Base-by-base conservation (phyloP, 495 filamentous ascomycete genomes). In the Penicillium daleae region DNA sequence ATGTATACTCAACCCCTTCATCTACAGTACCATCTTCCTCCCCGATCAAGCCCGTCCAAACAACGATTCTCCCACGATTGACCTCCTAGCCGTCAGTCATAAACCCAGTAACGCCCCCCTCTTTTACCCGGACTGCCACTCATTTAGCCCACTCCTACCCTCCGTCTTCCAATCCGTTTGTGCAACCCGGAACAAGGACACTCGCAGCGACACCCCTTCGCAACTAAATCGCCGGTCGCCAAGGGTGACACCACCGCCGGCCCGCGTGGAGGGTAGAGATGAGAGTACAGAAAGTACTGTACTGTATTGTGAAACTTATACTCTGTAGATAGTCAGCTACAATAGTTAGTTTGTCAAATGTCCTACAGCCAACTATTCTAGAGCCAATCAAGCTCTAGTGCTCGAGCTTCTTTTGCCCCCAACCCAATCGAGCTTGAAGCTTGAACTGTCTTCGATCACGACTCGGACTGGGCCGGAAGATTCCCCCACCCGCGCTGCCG, bases 401-500 rank as follows among this genome's bases (percentile, higher is more conserved):
- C 46, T 29, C 24, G 22, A 50, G 46, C 46, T n/a, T 29, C 1
- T 42, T 17, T 40, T n/a, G n/a, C n/a, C n/a, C n/a, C n/a, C n/a
- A n/a, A n/a, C 42, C 19, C 19, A 9, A 12, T 26, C 21, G 24
- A 46, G 42, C 42, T 31, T 24, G 57, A 63, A 63, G 64, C 64
- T 66, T 66, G 64, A 62, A 27, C 26, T 12, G 42, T 29, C 31
- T 29, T 46, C 56, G 50, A 59, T 60, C 50, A 40, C 31, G 50
- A 42, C 42, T 17, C 29, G 17, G 54, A 61, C 54, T 64, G 64
- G 65, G 32, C 64, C 61, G 57, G 66, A 40, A 42, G 21, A 31
- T 64, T 63, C 61, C 57, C 12, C 53, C 51, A 62, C 67, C 65
- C 62, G 67, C 59, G 42, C 58, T 35, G 60, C 35, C 58, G 58